Evolutionary conservation across 2,329 filamentous ascomycete genomes (phyloP).

Genomic region (Knoxdaviesia proteae): DNA sequence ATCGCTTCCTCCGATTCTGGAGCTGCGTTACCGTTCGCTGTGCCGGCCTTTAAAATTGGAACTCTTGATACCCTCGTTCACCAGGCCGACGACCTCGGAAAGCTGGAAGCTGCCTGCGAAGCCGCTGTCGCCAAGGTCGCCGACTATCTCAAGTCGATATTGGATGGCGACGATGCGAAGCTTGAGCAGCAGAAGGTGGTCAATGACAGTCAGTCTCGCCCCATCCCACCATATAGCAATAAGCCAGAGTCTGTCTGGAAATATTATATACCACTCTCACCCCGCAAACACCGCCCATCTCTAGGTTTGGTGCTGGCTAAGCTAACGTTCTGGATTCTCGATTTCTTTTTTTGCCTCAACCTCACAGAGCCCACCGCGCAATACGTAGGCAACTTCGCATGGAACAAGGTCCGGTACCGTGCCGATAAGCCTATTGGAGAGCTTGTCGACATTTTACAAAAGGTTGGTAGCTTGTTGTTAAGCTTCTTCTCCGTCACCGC

Average conservation of each 20-base stretch:
- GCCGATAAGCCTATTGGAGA: constrained; percentile 78
- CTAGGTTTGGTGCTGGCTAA: constrained; percentile 2
- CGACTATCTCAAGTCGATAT: constrained; percentile 62
- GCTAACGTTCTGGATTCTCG: not conserved
- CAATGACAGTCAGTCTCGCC: constrained; percentile 55
- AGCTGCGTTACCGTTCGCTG: constrained; percentile 53
- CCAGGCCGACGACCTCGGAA: constrained; percentile 84
- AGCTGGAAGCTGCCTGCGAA: constrained; percentile 65
- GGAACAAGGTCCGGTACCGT: constrained; percentile 97
- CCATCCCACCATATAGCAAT: not conserved
- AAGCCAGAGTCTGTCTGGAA: not conserved
- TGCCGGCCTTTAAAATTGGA: constrained; percentile 94
- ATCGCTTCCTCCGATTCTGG: constrained; percentile 58
- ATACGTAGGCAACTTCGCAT: constrained; percentile 72
- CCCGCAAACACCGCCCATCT: not conserved
- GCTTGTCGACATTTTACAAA: constrained; percentile 71
- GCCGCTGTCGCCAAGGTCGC: constrained; percentile 71
- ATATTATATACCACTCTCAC: not conserved
- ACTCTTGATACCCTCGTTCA: constrained; percentile 87
- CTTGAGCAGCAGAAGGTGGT: constrained; percentile 75
- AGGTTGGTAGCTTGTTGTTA: constrained; percentile 27
- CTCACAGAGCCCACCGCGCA: constrained; percentile 75
- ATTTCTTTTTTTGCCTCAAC: not conserved
- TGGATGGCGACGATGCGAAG: constrained; percentile 70
- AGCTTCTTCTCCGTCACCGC: too few species aligned